These are phyloP conservation scores for Bryoglossum gracile DNA, from an alignment of 495 filamentous ascomycete species.

Conservation along the genomic window DNA sequence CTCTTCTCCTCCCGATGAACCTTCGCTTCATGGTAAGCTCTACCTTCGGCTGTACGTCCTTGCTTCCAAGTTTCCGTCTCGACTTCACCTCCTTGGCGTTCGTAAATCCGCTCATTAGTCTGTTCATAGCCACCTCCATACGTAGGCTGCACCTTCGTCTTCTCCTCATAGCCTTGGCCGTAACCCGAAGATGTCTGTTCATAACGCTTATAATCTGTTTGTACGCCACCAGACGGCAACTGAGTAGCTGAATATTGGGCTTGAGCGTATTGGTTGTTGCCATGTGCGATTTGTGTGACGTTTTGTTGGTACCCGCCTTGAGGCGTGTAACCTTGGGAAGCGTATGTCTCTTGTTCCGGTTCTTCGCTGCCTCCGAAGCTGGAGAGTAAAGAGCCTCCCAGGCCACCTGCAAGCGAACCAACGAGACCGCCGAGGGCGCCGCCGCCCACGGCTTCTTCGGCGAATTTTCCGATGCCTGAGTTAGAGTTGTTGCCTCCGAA, in stretches of 20 bases:
- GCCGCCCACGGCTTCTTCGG: slow-evolving; percentile 31
- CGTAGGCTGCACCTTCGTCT: slow-evolving; percentile 5
- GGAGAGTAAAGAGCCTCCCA: slow-evolving; percentile 39
- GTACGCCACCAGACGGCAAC: slow-evolving; percentile 28
- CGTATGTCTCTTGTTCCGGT: slow-evolving; percentile 22
- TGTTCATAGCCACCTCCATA: slow-evolving; percentile 25
- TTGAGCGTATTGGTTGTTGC: slow-evolving; percentile 32
- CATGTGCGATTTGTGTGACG: slow-evolving; percentile 26
- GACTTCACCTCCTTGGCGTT: slow-evolving; percentile 7
- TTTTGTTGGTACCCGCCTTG: slow-evolving; percentile 34
- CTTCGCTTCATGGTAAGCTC: slow-evolving; percentile 8
- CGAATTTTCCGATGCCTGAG: slow-evolving; percentile 26
- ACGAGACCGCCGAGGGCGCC: slow-evolving; percentile 42
- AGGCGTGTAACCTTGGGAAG: slow-evolving; percentile 25
- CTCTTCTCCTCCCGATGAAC: slow-evolving; percentile 1
- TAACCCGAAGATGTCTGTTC: slow-evolving; percentile 24
- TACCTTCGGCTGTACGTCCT: slow-evolving; percentile 14
- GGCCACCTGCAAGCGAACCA: slow-evolving; percentile 41
- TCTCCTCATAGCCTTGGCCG: slow-evolving; percentile 13
- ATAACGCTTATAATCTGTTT: slow-evolving; percentile 32
- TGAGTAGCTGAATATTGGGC: slow-evolving; percentile 32
- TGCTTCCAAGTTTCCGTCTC: slow-evolving; percentile 18
- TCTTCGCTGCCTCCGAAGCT: slow-evolving; percentile 25
- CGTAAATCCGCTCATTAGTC: slow-evolving; percentile 17
- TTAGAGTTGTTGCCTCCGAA: slow-evolving; percentile 1